Evolutionary conservation across 441 rosid genomes (phyloP), one percentile per base, ranked within the genome.

Genomic region (Capsella rubella): DNA sequence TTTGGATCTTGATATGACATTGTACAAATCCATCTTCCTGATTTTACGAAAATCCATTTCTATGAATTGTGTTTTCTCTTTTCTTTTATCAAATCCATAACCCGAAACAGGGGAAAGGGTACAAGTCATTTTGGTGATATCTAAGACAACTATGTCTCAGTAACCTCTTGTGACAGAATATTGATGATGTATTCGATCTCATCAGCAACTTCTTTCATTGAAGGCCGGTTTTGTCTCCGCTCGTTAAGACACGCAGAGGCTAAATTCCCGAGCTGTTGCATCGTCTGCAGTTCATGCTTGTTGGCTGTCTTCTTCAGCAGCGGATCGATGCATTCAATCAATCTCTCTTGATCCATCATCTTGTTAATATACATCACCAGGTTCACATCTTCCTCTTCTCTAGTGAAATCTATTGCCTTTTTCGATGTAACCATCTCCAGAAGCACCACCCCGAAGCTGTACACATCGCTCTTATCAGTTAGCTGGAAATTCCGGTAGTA

Each of bases 391-490:
- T 85, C 84, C 8, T 76, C 74, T 12, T 79, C 73, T 52, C 88
- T 77, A 52, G 67, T 84, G 65, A 87, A 85, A 76, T 84, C 87
- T 15, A 87, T 81, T 0, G 81, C 84, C 64, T 76, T 84, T 49
- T 80, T 72, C 0, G 83, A 80, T 6, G 88, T 83, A 52, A 83
- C 43, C 18, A 83, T 74, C 81, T 87, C 87, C 0, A 85, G 47
- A 27, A 86, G 67, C 45, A 88, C 86, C 29, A 88, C 87, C 0
- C 87, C 90, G 15, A 82, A 88, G 58, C 89, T 83, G 45, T 84
- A 86, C 25, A 84, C 87, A 39, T 88, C 90, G 25, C 87, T 86
- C 75, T 83, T 84, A 49, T 85, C 91, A 0, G 90, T 84, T 4
- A 87, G 72, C 75, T 87, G 95, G 57, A 82, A 84, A 18, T 81